Base-by-base conservation (phyloP, 1,284 basidiomycete genomes). In the Irpex lacteus region DNA sequence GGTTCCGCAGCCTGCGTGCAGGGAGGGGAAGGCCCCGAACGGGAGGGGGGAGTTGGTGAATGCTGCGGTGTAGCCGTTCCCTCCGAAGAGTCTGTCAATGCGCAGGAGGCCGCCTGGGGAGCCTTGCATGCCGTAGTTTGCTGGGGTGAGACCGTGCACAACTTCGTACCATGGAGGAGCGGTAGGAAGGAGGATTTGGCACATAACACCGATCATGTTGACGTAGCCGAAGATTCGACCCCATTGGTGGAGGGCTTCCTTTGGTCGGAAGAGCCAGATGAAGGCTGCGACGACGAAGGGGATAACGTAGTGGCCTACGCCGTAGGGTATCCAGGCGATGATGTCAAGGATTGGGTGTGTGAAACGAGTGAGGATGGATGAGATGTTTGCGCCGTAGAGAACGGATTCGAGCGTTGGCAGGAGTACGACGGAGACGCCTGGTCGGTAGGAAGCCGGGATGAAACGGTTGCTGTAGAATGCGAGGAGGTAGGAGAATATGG, bases 81-180 rank as follows among this genome's bases (percentile, higher is more conserved):
- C 81, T 68, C 91, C 86, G 77, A 99, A 95, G 55, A 98, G 82
- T 26, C 86, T 85, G 77, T 98, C 97, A 69, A 99, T 98, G 60
- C 97, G 90, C 9, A 91, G 89, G 5, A 99, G 85, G 1, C 97
- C 97, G 13, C 95, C 97, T 0, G 97, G 89, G 0, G 96, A 98
- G 32, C 98, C 96, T 57, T 87, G 88, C 85, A 98, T 96, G 60
- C 80, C 80, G 79, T 98, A 98, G 73, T 95, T 87, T 44, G 97
- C 97, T 0, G 97, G 97, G 0, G 94, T 97, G 37, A 98, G 86
- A 2, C 98, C 98, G 74, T 99, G 93, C 66, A 98, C 95, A 71
- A 99, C 85, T 75, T 99, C 98, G 77, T 99, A 99, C 98, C 96
- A 97, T 15, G 97, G 98, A 0, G 97, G 91, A 0, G 97, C 91